Evolutionary conservation across 805 yeast species (phyloP), one percentile per base, ranked within the genome.

Genomic region (Kregervanrija pseudodelftensis): DNA sequence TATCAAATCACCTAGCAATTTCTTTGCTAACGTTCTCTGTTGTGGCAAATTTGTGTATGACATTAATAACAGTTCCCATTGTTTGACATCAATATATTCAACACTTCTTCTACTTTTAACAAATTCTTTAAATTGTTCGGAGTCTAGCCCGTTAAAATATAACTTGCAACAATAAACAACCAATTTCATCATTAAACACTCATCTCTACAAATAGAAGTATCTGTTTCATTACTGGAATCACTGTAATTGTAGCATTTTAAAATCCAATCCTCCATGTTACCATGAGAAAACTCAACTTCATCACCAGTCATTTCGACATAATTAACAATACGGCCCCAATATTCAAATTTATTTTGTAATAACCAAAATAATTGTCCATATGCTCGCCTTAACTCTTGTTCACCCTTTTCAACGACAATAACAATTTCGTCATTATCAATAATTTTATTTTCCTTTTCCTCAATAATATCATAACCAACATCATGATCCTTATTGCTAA

Each of bases 301-400:
- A 16, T 47, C 35, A 8, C 47, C 42, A n/a, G 48, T 53, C 15
- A 53, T 50, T 33, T 63, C 67, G 33, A 57, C 45, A 37, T 48
- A 41, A 12, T 67, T 60, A 44, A 79, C 75, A 33, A 87, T 61
- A 11, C 78, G 65, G 2, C 80, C 70, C 57, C 90, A 72, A 56
- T 91, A 91, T 1, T 63, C 60, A 0, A 95, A 85, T 55, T 86
- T 87, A 0, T 95, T 85, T 60, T 93, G 98, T 37, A 93, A 62
- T 22, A 91, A 65, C 57, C 83, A 93, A 53, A 93, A 81, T 42
- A 91, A 58, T 16, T 85, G 83, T 54, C 83, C 96, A 61, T 84
- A 85, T 1, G 78, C 62, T 48, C 82, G 89, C 41, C 80, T 68
- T 47, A 86, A 70, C 17, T 70, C 70, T 47, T 72, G 67, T 10